Evolutionary conservation across 2,329 filamentous ascomycete genomes (phyloP).

Genomic region (Calonectria pseudoturangicola): DNA sequence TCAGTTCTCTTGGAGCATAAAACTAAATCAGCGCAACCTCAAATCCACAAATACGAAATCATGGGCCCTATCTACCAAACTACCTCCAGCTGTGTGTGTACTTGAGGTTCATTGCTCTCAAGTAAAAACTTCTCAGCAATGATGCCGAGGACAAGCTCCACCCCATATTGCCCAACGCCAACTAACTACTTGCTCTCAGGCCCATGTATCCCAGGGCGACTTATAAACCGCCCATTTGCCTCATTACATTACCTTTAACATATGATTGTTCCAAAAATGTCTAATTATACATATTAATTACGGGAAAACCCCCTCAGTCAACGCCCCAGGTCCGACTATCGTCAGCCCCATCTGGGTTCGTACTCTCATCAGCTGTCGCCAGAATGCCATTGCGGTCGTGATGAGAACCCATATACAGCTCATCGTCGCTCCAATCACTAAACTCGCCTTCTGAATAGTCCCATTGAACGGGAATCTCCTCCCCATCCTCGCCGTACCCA

Average conservation of each 20-base stretch:
- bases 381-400: slow-evolving; percentile 30
- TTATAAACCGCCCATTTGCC: slow-evolving; percentile 25
- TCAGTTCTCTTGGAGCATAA: too few species aligned
- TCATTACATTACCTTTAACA: slow-evolving; percentile 28
- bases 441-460: slow-evolving; percentile 76
- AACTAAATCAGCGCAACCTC: too few species aligned
- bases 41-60: slow-evolving; percentile 11
- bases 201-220: slow-evolving; percentile 32
- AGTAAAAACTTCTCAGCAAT: neutral
- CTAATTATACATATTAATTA: slow-evolving; percentile 34
- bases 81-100: neutral
- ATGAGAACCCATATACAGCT: slow-evolving; percentile 55
- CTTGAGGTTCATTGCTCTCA: neutral
- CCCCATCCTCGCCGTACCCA: slow-evolving; percentile 71
- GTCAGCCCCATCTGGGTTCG: slow-evolving; percentile 44
- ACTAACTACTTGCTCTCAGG: slow-evolving; percentile 36
- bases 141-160: slow-evolving; percentile 37
- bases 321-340: slow-evolving; percentile 54
- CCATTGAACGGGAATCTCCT: slow-evolving; percentile 75
- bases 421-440: slow-evolving; percentile 75
- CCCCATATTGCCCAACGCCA: slow-evolving; percentile 45
- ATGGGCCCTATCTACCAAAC: neutral
- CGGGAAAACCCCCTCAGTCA: slow-evolving; percentile 41
- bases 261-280: neutral
- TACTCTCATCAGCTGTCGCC: slow-evolving; percentile 23